Base-by-base conservation (phyloP, 2,329 filamentous ascomycete species). In the Beauveria asiatica region DNA sequence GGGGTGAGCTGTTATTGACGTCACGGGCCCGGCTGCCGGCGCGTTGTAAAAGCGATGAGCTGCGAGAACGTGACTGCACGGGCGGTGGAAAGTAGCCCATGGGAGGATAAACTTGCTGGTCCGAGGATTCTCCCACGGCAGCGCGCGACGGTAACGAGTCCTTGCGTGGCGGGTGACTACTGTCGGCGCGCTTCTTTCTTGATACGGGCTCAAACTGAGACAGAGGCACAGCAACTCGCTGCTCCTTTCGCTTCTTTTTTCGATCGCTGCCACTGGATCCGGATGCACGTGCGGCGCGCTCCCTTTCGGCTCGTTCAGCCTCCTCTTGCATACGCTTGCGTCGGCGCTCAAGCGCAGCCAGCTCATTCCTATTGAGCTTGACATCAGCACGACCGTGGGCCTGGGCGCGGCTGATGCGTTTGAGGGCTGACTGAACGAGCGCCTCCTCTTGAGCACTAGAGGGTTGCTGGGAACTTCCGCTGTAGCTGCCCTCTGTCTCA, bases 361-460 rank as follows among this genome's bases (percentile, higher is more conserved):
- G 78, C 72, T 97, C 92, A 58, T 88, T 85, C 68, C 86, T 83
- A 66, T 83, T 91, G 64, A 97, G 81, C 70, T 87, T 88, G 60
- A 97, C 90, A 61, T 95, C 89, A 49, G 81, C 79, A 72, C 87
- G 88, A 64, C 92, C 92, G 68, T 85, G 85, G 64, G 84, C 83
- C 70, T 90, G 86, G 17, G 92, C 91, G 65, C 85, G 83, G 64
- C 86, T 84, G 69, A 97, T 95, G 65, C 90, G 87, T 67, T 86
- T 85, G 72, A 95, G 76, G 45, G 92, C 92, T 64, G 84, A 84
- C 65, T 92, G 87, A 64, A 94, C 84, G 66, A 96, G 74, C 64
- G 82, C 80, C 66, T 93, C 88, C 70, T 96, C 90, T 66, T 83
- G 83, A 61, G 89, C 85, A 67, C 78, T 77, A 65, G 82, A 78